phyloP scores from a whole-genome alignment of 441 rosid species.

The Populus hybrid region DNA sequence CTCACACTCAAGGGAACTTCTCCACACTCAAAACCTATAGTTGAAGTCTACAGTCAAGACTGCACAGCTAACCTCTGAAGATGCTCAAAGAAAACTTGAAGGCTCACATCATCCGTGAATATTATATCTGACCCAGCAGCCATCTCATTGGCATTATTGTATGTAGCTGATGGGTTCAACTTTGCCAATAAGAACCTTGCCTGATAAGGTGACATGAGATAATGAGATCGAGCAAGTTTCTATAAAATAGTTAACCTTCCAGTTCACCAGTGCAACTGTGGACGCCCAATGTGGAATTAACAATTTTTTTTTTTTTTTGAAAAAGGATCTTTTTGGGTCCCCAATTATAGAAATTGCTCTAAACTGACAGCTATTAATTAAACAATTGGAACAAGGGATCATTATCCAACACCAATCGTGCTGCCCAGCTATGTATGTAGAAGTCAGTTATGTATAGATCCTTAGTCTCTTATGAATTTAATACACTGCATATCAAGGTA shows the following conservation, averaged over 20 bases:
- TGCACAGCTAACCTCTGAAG: slow-evolving; percentile 98
- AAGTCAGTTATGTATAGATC: not conserved
- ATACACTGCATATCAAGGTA: not conserved
- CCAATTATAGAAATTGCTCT: not conserved
- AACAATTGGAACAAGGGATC: not conserved
- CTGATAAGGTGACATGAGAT: slow-evolving; percentile 2
- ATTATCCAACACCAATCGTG: not conserved
- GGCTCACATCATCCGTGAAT: slow-evolving; percentile 94
- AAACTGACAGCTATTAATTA: not conserved
- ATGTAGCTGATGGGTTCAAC: too few relatives aligned
- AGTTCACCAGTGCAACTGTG: not conserved
- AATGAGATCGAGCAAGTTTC: not conserved
- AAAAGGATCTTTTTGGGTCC: not conserved
- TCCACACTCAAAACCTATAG: slow-evolving; percentile 10
- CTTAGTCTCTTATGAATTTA: not conserved
- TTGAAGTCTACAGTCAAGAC: slow-evolving; percentile 44
- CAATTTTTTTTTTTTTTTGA: rapidly evolving
- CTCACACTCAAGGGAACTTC: slow-evolving; percentile 21
- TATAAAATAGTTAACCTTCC: not conserved
- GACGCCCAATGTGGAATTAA: not conserved
- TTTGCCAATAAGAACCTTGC: too few relatives aligned
- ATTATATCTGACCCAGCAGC: slow-evolving; percentile 89
- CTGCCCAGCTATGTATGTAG: not conserved
- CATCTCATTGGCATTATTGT: too few relatives aligned
- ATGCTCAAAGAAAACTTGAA: slow-evolving; percentile 95